Evolutionary conservation across 2,329 filamentous ascomycete genomes (phyloP), one percentile per base, ranked within the genome.

Genomic region (Trichoderma simmonsii): DNA sequence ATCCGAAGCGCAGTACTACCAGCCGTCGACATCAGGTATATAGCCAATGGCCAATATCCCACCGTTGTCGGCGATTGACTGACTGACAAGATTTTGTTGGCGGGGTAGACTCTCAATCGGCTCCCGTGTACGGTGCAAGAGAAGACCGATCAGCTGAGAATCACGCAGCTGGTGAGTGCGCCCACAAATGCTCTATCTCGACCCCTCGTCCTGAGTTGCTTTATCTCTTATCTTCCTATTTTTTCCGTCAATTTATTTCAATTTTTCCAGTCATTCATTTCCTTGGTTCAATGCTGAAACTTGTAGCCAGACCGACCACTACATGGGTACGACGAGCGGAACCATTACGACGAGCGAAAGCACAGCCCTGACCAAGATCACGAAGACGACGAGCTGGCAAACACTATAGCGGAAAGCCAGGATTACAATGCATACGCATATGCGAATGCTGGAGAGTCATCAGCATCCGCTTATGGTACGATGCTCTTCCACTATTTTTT

Each of bases 391-490:
- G 71, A 72, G 43, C 11, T 77, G 6, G 75, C 71, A 28, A 75
- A 73, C 18, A 73, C 76, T 7, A 73, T 77, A 6, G 74, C 71
- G 3, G 72, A 68, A 4, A 77, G 75, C 56, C 72, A 59, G 54
- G 39, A 60, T n/a, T 77, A 77, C 72, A 72, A 69, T 36, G 73
- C 74, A 26, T 63, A 66, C n/a, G 65, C 67, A 57, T 71, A 71
- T 30, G 14, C 61, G 6, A 69, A 43, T 24, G 51, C 51, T 28
- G 73, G 70, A 21, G 75, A 75, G 36, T 68, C 75, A 15, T 77
- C 68, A 11, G 21, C 73, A 6, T 62, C 69, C 4, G 73, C 76
- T 24, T 77, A 77, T 56, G 73, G 77, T 78, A 64, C 60, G 74
- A 26, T 30, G 2, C 26, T 56, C 21, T 15, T 36, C 32, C 11